Evolutionary conservation across 2,329 filamentous ascomycete species (phyloP), one percentile per base, ranked within the genome.

Genomic region (Hypoxylon sp.): DNA sequence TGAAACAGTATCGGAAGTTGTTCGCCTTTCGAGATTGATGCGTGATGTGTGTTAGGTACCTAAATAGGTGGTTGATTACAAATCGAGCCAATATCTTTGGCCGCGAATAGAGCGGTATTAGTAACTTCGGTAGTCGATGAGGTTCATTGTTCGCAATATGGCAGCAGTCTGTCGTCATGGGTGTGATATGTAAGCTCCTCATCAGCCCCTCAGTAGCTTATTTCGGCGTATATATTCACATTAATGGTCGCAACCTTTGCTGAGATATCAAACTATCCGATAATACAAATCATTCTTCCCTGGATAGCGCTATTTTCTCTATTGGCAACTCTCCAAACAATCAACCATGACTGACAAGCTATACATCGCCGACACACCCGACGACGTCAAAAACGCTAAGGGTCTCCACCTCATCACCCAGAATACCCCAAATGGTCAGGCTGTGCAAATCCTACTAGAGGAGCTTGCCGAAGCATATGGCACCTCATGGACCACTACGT

Each of bases 391-490:
- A 13, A 68, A 57, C 5, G 72, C 73, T 19, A 64, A 71, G 48
- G 73, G 73, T 3, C 63, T 75, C 11, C 73, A 75, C 29, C 68
- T 75, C 17, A 71, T 75, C 48, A 75, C 73, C 2, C 66, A 71
- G 44, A 74, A 67, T 61, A 75, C 73, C 2, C 68, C 71, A 3
- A 75, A 75, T 22, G 73, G 73, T 1, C 71, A 75, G 48, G 70
- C 71, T 5, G 68, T 73, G 4, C 72, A 74, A 50, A 73, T 74
- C 51, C 58, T 74, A 5, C 52, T 74, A 22, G 86, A 88, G 72
- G 86, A 88, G 73, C 78, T 88, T 24, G 82, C 83, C 46, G 82
- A 84, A 14, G 68, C 76, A 29, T 88, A 88, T 72, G 83, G 83
- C 48, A 83, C 80, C 1, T 72, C 84, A 63, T 87, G 81, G 80